These are phyloP conservation scores for Daedaleopsis nitida DNA, from an alignment of 768 basidiomycete species.

Conservation along the genomic window DNA sequence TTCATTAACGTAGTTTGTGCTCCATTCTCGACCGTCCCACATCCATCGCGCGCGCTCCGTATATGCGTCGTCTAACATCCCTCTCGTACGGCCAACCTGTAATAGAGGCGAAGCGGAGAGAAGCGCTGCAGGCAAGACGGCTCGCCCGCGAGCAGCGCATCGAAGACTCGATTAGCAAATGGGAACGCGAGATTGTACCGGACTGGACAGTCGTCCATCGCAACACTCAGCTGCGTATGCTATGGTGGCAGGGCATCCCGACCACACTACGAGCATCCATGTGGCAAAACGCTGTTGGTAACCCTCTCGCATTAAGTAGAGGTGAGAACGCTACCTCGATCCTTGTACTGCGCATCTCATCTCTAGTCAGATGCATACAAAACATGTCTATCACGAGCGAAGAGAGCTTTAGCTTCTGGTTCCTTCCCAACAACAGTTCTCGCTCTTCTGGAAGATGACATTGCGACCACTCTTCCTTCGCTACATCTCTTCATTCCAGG, in stretches of 20 bases:
- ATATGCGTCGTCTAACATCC: not conserved
- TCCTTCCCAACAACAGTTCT: slow-evolving; percentile 68
- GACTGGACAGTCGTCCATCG: slow-evolving; percentile 80
- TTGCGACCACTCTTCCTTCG: slow-evolving; percentile 68
- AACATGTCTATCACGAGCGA: slow-evolving; percentile 71
- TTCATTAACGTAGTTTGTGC: slow-evolving; percentile 26
- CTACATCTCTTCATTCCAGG: slow-evolving; percentile 80
- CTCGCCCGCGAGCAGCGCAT: slow-evolving; percentile 63
- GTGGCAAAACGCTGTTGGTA: slow-evolving; percentile 89
- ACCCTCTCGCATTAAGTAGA: slow-evolving; percentile 79
- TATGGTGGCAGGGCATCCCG: slow-evolving; percentile 93
- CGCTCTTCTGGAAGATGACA: slow-evolving; percentile 71
- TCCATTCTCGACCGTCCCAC: not conserved
- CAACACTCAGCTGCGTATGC: slow-evolving; percentile 60
- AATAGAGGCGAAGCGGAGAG: slow-evolving; percentile 71
- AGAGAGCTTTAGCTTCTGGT: slow-evolving; percentile 64
- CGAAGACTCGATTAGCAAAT: slow-evolving; percentile 68
- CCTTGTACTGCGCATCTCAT: slow-evolving; percentile 1
- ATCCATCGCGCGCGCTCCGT: not conserved
- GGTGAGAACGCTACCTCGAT: slow-evolving; percentile 42
- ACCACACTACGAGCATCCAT: slow-evolving; percentile 74
- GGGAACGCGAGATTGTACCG: slow-evolving; percentile 80
- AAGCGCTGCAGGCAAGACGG: slow-evolving; percentile 62
- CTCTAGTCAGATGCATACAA: slow-evolving; percentile 46
- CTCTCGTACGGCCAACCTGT: not conserved